Evolutionary conservation across 176 grass and related monocot species (phyloP).

Genomic region (Oryza longistaminata): DNA sequence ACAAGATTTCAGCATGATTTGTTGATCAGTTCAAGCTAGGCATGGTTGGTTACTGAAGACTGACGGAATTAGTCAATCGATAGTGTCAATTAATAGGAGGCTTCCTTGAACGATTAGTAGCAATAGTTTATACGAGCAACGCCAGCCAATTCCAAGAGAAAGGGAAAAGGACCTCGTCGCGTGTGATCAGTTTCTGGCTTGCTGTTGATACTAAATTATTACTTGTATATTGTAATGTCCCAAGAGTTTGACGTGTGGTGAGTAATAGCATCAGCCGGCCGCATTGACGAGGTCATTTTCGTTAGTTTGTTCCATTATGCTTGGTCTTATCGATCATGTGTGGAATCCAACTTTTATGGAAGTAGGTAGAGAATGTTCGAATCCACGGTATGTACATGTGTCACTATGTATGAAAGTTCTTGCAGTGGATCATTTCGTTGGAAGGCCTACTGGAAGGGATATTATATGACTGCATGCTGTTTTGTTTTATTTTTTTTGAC

Average conservation of each 20-base stretch:
- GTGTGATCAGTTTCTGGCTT: background rate
- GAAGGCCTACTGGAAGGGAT: too few relatives aligned
- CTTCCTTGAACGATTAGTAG: background rate
- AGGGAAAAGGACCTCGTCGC: background rate
- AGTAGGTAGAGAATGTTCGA: background rate
- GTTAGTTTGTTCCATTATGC: background rate
- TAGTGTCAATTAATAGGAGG: background rate
- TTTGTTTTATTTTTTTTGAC: background rate
- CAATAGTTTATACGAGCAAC: background rate
- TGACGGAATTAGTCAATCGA: conserved; percentile 4
- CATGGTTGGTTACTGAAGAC: background rate
- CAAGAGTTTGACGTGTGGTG: background rate
- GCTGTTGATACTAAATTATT: background rate
- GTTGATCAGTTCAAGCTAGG: conserved; percentile 17
- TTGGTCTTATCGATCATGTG: background rate
- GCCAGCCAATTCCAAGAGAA: background rate
- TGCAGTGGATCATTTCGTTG: too few relatives aligned
- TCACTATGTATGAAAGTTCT: too few relatives aligned
- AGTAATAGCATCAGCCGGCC: background rate
- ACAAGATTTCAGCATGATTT: background rate
- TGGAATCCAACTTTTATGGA: background rate
- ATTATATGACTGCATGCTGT: background rate
- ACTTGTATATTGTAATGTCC: background rate
- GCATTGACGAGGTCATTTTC: background rate
- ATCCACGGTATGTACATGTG: background rate